Conservation (phyloP, 441 rosid species). For the Adansonia rubrostipa region DNA sequence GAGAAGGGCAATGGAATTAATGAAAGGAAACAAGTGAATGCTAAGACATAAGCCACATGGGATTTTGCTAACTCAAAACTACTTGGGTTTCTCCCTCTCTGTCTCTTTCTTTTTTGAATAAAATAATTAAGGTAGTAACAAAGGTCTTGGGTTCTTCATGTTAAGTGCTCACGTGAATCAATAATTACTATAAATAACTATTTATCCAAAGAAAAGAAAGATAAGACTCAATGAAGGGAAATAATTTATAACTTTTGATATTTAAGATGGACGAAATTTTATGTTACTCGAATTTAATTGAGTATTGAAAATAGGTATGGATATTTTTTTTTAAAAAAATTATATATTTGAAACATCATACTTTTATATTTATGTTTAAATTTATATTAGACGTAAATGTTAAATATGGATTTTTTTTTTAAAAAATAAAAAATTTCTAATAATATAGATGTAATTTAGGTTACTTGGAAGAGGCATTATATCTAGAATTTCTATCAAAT, state of each 20-base stretch:
- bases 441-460: too few species aligned
- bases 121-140: too few species aligned
- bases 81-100: neutral
- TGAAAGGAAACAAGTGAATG: conserved; percentile 31
- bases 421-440: too few species aligned
- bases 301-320: neutral
- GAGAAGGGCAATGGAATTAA: neutral
- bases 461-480: too few species aligned
- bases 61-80: neutral
- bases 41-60: conserved; percentile 32
- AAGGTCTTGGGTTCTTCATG: neutral
- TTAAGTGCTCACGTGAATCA: neutral
- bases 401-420: too few species aligned
- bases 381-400: too few species aligned
- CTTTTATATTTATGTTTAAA: too few species aligned
- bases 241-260: too few species aligned
- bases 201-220: neutral
- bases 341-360: too few species aligned
- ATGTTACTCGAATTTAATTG: too few species aligned
- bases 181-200: neutral
- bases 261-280: neutral
- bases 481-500: too few species aligned
- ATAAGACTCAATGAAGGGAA: neutral
- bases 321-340: neutral
- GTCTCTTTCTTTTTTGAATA: neutral